Conservation (phyloP, 2,329 filamentous ascomycete genomes). For the Mycocentrospora acerina region DNA sequence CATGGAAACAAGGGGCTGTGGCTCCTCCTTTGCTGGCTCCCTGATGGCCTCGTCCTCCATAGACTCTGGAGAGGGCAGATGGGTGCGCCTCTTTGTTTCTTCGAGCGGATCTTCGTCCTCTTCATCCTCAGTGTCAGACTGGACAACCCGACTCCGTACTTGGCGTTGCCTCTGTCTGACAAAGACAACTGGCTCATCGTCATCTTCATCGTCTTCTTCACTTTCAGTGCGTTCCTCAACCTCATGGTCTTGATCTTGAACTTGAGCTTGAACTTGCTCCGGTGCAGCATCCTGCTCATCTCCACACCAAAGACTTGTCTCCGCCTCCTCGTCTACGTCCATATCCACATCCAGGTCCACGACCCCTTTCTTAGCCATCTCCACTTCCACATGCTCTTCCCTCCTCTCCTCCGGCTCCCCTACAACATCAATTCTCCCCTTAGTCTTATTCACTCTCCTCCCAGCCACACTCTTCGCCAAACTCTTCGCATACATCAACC, state of each 20-base stretch:
- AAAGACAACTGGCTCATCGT: constrained; percentile 7
- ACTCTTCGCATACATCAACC: constrained; percentile 29
- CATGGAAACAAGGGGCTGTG: constrained; percentile 20
- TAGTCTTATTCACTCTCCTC: constrained; percentile 16
- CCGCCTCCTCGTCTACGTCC: constrained; percentile 23
- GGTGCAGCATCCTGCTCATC: constrained; percentile 21
- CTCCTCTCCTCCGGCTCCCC: constrained; percentile 11
- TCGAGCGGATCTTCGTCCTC: constrained; percentile 8
- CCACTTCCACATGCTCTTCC: constrained; percentile 11
- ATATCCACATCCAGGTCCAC: constrained; percentile 10
- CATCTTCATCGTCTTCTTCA: constrained; percentile 13
- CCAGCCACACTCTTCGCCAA: constrained; percentile 30
- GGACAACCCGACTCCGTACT: constrained; percentile 15
- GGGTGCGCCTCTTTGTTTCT: too few species aligned
- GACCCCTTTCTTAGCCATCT: constrained; percentile 3
- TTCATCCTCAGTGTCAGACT: constrained; percentile 22
- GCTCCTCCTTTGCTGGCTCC: constrained; percentile 3
- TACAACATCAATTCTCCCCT: constrained; percentile 16
- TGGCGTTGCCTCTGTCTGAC: constrained; percentile 17
- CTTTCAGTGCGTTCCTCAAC: constrained; percentile 1
- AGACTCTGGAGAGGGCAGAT: too few species aligned
- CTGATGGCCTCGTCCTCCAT: constrained; percentile 4
- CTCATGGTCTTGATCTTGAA: constrained; percentile 3
- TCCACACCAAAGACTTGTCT: constrained; percentile 35
- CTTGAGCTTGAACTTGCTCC: constrained; percentile 6